Evolutionary conservation across 179 eudicot species (phyloP).

Genomic region (Patellifolia procumbens): DNA sequence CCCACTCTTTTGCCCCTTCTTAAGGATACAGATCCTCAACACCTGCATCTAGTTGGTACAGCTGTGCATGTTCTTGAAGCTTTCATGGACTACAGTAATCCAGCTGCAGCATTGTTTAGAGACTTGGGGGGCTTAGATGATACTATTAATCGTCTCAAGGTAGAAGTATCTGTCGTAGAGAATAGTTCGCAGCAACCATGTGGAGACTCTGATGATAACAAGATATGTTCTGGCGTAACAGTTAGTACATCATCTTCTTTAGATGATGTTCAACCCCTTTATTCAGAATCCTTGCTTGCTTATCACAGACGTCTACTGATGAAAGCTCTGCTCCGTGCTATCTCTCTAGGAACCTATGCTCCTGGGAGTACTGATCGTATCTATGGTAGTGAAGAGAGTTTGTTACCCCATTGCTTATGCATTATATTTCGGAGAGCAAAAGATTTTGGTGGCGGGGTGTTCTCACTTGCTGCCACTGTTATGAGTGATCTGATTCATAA

Average conservation of each 20-base stretch:
- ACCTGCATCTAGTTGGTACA: slow-evolving; percentile 88
- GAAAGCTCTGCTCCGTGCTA: slow-evolving; percentile 95
- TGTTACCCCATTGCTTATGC: slow-evolving; percentile 88
- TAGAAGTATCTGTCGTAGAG: slow-evolving; percentile 77
- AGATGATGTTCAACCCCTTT: slow-evolving; percentile 71
- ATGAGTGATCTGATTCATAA: slow-evolving; percentile 98
- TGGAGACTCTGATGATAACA: slow-evolving; percentile 46
- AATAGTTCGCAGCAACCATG: slow-evolving; percentile 47
- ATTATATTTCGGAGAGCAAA: slow-evolving; percentile 82
- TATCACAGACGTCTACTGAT: slow-evolving; percentile 82
- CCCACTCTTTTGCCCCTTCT: slow-evolving; percentile 96
- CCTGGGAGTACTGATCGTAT: slow-evolving; percentile 85
- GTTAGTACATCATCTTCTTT: slow-evolving; percentile 45
- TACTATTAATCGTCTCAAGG: slow-evolving; percentile 74
- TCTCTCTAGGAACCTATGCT: slow-evolving; percentile 95
- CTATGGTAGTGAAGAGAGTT: slow-evolving; percentile 88
- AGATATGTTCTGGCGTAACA: slow-evolving; percentile 33
- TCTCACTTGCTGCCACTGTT: slow-evolving; percentile 92
- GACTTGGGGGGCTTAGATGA: slow-evolving; percentile 98
- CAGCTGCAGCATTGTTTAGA: slow-evolving; percentile 96
- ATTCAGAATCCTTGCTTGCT: slow-evolving; percentile 82
- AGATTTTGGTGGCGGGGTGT: slow-evolving; percentile 99
- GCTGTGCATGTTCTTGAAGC: slow-evolving; percentile 98
- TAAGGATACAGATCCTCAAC: slow-evolving; percentile 89
- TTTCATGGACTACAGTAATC: slow-evolving; percentile 98